Evolutionary conservation across 106 monocot species (phyloP).

Genomic region (Dioscorea zingiberensis): DNA sequence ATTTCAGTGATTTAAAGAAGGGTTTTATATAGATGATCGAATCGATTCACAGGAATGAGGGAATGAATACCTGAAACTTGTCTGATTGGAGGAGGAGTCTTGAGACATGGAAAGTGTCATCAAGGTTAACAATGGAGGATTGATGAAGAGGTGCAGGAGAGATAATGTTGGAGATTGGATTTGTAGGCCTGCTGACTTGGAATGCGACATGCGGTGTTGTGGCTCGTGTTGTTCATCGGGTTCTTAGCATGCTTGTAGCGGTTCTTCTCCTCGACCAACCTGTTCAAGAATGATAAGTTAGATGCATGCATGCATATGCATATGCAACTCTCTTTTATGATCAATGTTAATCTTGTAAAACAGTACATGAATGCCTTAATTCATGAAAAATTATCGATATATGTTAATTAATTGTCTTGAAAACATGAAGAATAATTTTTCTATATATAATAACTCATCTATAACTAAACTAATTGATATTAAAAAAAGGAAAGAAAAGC

Average conservation of each 20-base stretch:
- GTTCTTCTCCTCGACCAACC: constrained; percentile 42
- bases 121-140: constrained; percentile 1
- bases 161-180: constrained; percentile 51
- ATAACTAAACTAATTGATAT: too few species aligned
- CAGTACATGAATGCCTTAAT: too few species aligned
- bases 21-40: neutral
- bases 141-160: constrained; percentile 17
- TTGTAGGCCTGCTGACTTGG: constrained; percentile 44
- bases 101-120: neutral
- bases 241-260: constrained; percentile 13
- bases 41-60: too few species aligned
- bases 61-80: neutral
- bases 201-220: constrained; percentile 26
- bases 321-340: too few species aligned
- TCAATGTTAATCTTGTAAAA: too few species aligned
- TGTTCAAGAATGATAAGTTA: neutral
- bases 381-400: too few species aligned
- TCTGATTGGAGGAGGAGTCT: constrained; percentile 40
- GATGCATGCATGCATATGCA: too few species aligned
- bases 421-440: too few species aligned
- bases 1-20: neutral
- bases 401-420: too few species aligned
- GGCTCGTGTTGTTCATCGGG: constrained; percentile 28
- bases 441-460: too few species aligned
- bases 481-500: too few species aligned